Evolutionary conservation across 768 basidiomycete genomes (phyloP).

Genomic region (Imleria badia): DNA sequence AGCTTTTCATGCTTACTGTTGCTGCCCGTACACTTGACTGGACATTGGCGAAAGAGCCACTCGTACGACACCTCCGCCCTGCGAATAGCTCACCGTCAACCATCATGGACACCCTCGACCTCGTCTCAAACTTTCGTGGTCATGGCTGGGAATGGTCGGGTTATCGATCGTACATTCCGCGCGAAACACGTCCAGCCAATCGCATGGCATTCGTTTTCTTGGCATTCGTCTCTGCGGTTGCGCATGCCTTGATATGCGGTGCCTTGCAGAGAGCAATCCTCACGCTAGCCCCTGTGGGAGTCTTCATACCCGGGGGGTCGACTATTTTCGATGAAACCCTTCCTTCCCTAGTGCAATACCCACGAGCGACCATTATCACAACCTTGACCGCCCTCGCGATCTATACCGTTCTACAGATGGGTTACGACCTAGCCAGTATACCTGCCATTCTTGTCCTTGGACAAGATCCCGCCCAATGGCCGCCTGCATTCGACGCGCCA

Average conservation of each 20-base stretch:
- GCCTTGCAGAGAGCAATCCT: neutral
- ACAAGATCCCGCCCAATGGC: constrained; percentile 2
- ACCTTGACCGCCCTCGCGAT: neutral
- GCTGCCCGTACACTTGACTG: neutral
- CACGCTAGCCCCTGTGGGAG: neutral
- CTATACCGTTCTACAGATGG: neutral
- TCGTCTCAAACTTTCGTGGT: neutral
- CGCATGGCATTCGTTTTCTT: neutral
- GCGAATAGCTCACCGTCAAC: neutral
- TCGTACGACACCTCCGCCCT: neutral
- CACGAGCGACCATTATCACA: neutral
- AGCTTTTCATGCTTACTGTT: neutral
- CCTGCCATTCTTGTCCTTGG: neutral
- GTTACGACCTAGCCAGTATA: neutral
- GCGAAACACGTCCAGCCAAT: neutral
- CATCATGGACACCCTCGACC: neutral
- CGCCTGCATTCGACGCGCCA: neutral
- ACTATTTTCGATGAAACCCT: constrained; percentile 1
- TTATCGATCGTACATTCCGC: neutral
- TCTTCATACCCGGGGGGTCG: neutral
- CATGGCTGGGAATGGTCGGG: constrained; percentile 2
- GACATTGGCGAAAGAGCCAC: neutral
- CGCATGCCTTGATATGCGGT: neutral
- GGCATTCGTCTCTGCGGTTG: neutral
- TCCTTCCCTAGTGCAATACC: neutral